Base-by-base conservation (phyloP, 2,329 filamentous ascomycete genomes). In the Aspergillus jensenii region DNA sequence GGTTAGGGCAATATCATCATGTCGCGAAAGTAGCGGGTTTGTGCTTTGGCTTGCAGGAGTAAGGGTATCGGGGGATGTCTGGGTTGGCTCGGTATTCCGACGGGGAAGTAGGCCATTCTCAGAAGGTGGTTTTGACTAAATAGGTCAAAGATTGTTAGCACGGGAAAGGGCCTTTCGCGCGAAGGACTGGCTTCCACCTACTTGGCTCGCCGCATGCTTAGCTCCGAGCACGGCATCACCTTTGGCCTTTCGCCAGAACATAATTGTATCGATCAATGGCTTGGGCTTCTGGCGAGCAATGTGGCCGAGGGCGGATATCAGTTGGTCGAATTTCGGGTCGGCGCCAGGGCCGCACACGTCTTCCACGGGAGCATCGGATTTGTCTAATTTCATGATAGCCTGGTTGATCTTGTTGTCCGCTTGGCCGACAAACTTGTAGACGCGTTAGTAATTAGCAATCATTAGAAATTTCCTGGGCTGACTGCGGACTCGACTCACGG, bases 231-330 rank as follows among this genome's bases (percentile, higher is more conserved):
- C 92, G 21, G 89, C 87, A 74, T 98, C 93, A 63, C 92, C 96
- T 78, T 98, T 98, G 63, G 87, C 90, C 75, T 97, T 98, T 56
- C 95, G 87, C 95, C 95, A 99, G 33, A 96, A 84, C 91, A 99
- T 99, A 74, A 99, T 92, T 19, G 91, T 93, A 74, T 99, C 95
- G 68, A 99, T 97, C 52, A 99, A 78, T 5, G 92, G 90, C 72
- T 96, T 98, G 5, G 96, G 96, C 71, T 96, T 96, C 65, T 93
- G 90, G 59, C 91, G 90, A 53, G 93, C 91, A 69, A 99, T 96
- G 72, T 98, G 93, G 3, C 95, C 95, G 40, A 99, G 82, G 15
- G 96, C 95, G 27, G 88, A 87, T 63, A 99, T 96, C 67, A 96
- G 85, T 76, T 98, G 93, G 74, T 99, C 95, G 71, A 99, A 99